These are phyloP conservation scores for Citrus unshiu DNA, from an alignment of 345 rosid genomes.

Conservation along the genomic window DNA sequence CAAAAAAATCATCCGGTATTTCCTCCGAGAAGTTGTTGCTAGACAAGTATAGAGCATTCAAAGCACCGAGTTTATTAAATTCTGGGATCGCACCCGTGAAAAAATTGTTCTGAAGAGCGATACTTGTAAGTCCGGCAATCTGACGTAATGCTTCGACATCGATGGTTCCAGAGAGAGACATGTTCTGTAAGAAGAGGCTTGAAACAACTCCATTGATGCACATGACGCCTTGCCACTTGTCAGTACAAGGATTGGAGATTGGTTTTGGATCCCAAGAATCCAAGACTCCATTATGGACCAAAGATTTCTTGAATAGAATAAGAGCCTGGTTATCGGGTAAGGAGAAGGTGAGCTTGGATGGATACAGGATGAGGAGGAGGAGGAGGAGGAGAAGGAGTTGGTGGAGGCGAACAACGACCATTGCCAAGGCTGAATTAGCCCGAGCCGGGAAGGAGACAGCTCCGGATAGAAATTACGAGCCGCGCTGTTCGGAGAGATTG, in stretches of 20 bases:
- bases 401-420: constrained; percentile 46
- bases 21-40: constrained; percentile 55
- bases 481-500: constrained; percentile 45
- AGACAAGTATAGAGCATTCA: constrained; percentile 48
- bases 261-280: constrained; percentile 46
- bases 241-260: constrained; percentile 50
- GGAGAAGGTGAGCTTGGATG: constrained; percentile 13
- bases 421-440: constrained; percentile 29
- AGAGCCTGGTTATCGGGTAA: constrained; percentile 36
- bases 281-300: constrained; percentile 30
- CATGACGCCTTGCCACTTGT: constrained; percentile 57
- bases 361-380: constrained; percentile 7
- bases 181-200: constrained; percentile 53
- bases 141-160: constrained; percentile 41
- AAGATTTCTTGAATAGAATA: constrained; percentile 41
- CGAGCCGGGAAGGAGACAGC: constrained; percentile 20
- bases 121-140: constrained; percentile 40
- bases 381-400: constrained; percentile 11
- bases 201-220: constrained; percentile 43
- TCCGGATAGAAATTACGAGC: constrained; percentile 29
- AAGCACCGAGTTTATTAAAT: constrained; percentile 44
- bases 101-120: constrained; percentile 54
- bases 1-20: constrained; percentile 53
- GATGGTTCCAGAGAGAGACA: constrained; percentile 53
- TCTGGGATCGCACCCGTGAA: constrained; percentile 63